Evolutionary conservation across 345 rosid genomes (phyloP).

Genomic region (Toxicodendron radicans): DNA sequence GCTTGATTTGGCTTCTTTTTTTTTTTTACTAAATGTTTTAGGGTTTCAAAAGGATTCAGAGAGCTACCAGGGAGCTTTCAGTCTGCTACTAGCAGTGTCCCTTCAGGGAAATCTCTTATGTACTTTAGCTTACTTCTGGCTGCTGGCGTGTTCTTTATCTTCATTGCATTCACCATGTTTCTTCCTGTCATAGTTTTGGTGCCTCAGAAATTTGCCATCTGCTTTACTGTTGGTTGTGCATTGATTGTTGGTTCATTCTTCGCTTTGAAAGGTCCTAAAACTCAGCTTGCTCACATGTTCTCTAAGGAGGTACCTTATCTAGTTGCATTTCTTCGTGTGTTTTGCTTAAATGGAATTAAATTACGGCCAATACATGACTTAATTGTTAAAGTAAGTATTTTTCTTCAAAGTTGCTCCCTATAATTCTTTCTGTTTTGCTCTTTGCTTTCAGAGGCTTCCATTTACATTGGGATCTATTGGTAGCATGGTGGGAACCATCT

Average conservation of each 20-base stretch:
- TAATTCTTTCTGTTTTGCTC: neutral
- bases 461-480: conserved; percentile 55
- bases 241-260: conserved; percentile 61
- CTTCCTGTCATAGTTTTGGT: conserved; percentile 71
- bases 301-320: conserved; percentile 51
- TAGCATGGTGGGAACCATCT: conserved; percentile 65
- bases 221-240: conserved; percentile 62
- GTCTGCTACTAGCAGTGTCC: conserved; percentile 52
- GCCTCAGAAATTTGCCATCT: conserved; percentile 73
- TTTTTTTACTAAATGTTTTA: conserved; percentile 22
- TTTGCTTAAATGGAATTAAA: neutral
- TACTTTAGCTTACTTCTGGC: conserved; percentile 59
- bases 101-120: conserved; percentile 59
- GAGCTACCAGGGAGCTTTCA: conserved; percentile 56
- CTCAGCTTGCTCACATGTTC: conserved; percentile 60
- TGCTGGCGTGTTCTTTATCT: conserved; percentile 58
- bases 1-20: conserved; percentile 2
- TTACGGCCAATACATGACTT: neutral
- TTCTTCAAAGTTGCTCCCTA: neutral
- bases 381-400: neutral
- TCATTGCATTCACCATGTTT: conserved; percentile 66
- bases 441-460: conserved; percentile 60
- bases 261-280: conserved; percentile 64
- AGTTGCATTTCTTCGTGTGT: neutral
- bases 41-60: conserved; percentile 63